phyloP scores from a whole-genome alignment of 2,329 filamentous ascomycete species.

The Colletotrichum godetiae region DNA sequence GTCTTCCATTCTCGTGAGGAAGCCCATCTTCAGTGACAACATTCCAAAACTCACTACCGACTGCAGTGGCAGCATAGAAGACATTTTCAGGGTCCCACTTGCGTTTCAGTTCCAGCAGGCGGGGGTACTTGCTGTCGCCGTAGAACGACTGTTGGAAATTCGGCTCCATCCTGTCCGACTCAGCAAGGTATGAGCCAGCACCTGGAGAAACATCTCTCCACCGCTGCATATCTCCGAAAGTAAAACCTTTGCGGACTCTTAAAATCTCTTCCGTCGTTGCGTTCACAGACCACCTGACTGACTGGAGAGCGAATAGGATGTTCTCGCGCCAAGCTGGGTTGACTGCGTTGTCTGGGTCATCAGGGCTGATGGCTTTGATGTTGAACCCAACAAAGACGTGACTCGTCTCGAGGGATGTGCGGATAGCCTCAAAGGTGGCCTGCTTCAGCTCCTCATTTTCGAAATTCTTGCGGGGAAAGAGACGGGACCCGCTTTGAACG shows the following conservation, averaged over 20 bases:
- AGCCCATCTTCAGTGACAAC: conserved; percentile 24
- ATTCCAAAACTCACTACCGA: conserved; percentile 42
- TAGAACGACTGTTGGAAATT: conserved; percentile 45
- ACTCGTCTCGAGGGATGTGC: conserved; percentile 16
- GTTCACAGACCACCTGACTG: conserved; percentile 12
- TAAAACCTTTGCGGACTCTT: conserved; percentile 42
- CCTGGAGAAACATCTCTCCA: conserved; percentile 42
- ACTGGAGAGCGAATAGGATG: conserved; percentile 46
- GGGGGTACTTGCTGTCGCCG: conserved; percentile 42
- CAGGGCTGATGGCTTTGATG: conserved; percentile 17
- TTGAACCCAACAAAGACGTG: conserved; percentile 24
- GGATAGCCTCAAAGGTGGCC: conserved; percentile 19
- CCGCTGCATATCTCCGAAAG: conserved; percentile 44
- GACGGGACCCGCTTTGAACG: conserved; percentile 14
- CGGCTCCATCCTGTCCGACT: conserved; percentile 45
- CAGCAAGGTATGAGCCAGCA: conserved; percentile 43
- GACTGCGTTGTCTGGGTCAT: conserved; percentile 46
- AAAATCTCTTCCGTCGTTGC: conserved; percentile 20
- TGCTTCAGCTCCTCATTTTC: conserved; percentile 1
- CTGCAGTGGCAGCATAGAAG: conserved; percentile 43
- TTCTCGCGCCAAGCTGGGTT: conserved; percentile 59
- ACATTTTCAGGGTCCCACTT: conserved; percentile 43
- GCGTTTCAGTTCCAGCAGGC: conserved; percentile 43
- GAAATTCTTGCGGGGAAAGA: conserved; percentile 22
- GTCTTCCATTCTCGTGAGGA: conserved; percentile 24